Evolutionary conservation across 805 yeast genomes (phyloP), one percentile per base, ranked within the genome.

Genomic region (Candida khao-thaluensis): DNA sequence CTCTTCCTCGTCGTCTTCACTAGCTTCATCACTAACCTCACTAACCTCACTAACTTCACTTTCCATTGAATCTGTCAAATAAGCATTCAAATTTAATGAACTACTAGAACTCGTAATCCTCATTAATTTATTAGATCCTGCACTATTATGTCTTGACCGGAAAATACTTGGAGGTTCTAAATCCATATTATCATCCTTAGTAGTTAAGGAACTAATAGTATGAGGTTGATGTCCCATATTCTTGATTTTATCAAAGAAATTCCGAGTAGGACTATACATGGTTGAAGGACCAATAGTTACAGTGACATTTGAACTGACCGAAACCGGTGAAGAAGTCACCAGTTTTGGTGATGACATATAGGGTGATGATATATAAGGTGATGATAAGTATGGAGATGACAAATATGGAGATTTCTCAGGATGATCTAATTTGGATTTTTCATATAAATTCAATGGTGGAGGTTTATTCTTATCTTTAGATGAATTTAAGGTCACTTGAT

Each of bases 151-250:
- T 11, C 69, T 44, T 2, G 65, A 53, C 26, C 35, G 18, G 20
- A 67, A 62, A 7, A 62, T 46, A 7, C 64, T 61, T 5, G 72
- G 74, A 3, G 74, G 74, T 35, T 54, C 69, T 24, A 66, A 56
- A 41, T 55, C 63, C 7, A 54, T 42, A 30, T 44, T 53, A 24
- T 49, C 41, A 41, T 42, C 14, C 29, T 46, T 23, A 17, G 41
- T 31, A 1, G 64, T 49, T 20, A 67, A 52, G 16, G 72, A 61
- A 22, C 53, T 51, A 15, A 67, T 62, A 1, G 72, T 64, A 20
- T 60, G 63, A 15, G 47, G 47, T 7, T 71, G 62, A 14, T 59
- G 62, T 14, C 32, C 38, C 28, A 50, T 52, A 32, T 41, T 44
- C 35, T 56, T 59, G 36, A 59, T 51, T 21, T 59, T 47, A 3